Evolutionary conservation across 129 eudicot genomes (phyloP).

Genomic region (Flaveria sonorensis): DNA sequence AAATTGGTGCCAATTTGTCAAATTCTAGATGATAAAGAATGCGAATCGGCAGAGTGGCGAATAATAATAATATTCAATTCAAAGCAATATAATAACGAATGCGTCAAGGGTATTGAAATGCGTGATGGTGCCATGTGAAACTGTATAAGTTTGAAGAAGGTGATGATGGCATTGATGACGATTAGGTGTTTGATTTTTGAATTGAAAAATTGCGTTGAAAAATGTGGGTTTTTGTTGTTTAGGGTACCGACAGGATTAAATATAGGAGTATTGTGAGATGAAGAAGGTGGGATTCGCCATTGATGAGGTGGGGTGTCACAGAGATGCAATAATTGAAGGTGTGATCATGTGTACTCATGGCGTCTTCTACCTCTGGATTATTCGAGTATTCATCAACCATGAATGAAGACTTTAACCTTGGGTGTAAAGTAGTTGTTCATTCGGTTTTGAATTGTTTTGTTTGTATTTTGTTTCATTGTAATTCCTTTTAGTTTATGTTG

Average conservation of each 20-base stretch:
- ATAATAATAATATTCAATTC: neutral
- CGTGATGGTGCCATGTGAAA: slow-evolving; percentile 34
- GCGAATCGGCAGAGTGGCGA: slow-evolving; percentile 18
- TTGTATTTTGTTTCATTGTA: too few species aligned
- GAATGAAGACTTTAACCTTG: neutral
- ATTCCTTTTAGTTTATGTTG: too few species aligned
- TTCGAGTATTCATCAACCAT: neutral
- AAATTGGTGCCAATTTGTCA: too few species aligned
- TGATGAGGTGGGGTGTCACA: slow-evolving; percentile 32
- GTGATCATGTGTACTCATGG: slow-evolving; percentile 28
- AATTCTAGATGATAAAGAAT: neutral
- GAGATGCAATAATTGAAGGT: slow-evolving; percentile 1
- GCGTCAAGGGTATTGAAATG: slow-evolving; percentile 17
- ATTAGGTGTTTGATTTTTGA: neutral
- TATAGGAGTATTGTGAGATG: neutral
- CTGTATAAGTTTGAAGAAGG: too few species aligned
- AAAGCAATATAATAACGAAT: slow-evolving; percentile 8
- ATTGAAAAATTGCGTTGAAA: slow-evolving; percentile 16
- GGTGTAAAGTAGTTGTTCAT: too few species aligned
- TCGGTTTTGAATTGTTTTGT: too few species aligned
- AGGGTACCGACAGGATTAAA: neutral
- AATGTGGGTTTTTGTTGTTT: neutral
- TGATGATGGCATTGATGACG: neutral
- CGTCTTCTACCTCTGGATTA: neutral
- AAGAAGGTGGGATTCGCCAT: slow-evolving; percentile 43